A percentile compares a stretch with the other conserved stretches of the same genome.
phyloP scores from a whole-genome alignment of 2,329 filamentous ascomycete genomes.

The Phoma herbarum region DNA sequence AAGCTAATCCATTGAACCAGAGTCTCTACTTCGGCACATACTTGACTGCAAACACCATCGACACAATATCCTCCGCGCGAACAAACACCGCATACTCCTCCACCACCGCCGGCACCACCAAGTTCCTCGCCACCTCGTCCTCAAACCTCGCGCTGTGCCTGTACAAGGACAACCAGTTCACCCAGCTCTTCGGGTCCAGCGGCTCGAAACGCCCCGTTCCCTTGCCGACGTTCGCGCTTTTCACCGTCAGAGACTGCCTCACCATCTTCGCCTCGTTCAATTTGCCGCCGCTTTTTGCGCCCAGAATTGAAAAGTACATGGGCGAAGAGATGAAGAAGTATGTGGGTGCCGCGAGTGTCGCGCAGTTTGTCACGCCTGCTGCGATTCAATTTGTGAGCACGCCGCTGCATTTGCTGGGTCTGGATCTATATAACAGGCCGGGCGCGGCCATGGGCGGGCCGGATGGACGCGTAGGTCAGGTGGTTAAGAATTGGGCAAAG shows the following conservation, averaged over 20 bases:
- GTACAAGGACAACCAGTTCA: conserved; percentile 89
- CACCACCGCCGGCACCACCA: conserved; percentile 77
- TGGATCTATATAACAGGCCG: conserved; percentile 84
- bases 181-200: conserved; percentile 75
- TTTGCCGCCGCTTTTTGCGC: conserved; percentile 79
- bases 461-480: conserved; percentile 68
- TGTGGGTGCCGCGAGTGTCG: conserved; percentile 60
- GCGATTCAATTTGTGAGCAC: conserved; percentile 81
- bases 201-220: conserved; percentile 65
- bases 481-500: conserved; percentile 78
- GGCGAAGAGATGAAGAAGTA: conserved; percentile 61
- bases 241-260: conserved; percentile 82
- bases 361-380: conserved; percentile 84
- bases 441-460: conserved; percentile 60
- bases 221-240: conserved; percentile 76
- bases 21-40: conserved; percentile 88
- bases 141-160: conserved; percentile 87
- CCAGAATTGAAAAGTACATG: conserved; percentile 61
- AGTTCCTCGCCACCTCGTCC: conserved; percentile 82
- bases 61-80: conserved; percentile 77
- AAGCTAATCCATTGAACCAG: conserved; percentile 40
- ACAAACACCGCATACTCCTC: conserved; percentile 62
- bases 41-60: conserved; percentile 84
- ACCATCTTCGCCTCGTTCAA: conserved; percentile 96
- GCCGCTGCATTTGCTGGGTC: conserved; percentile 81